Conservation (phyloP, 352 stramenopile genomes). For the Globisporangium recalcitrans region DNA sequence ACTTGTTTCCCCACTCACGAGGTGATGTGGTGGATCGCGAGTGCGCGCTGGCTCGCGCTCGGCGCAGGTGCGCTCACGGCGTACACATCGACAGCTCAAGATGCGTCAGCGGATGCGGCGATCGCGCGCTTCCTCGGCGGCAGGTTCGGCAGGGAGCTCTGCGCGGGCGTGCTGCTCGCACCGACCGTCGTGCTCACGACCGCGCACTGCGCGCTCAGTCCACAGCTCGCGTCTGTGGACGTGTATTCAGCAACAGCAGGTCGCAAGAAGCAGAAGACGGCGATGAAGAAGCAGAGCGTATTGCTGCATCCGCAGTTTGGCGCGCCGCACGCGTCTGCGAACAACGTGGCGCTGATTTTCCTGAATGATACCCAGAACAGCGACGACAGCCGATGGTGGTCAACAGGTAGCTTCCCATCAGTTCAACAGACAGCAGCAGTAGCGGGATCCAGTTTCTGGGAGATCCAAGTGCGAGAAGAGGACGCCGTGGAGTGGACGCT, state of each 20-base stretch:
- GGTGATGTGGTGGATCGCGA: constrained; percentile 1
- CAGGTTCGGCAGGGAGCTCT: constrained; percentile 2
- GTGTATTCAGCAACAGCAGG: neutral
- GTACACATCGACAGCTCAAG: neutral
- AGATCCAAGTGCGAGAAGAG: neutral
- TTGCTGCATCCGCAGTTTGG: constrained; percentile 2
- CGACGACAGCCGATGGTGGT: neutral
- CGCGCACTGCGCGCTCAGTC: constrained; percentile 5
- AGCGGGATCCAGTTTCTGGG: neutral
- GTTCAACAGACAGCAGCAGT: neutral
- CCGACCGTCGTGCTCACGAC: constrained; percentile 8
- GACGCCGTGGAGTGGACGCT: neutral
- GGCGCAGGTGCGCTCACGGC: neutral
- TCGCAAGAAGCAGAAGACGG: neutral
- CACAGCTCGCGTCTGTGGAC: neutral
- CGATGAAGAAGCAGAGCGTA: neutral
- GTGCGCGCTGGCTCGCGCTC: neutral
- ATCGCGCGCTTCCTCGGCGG: constrained; percentile 6
- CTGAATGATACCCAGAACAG: constrained; percentile 2
- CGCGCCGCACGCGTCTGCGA: neutral
- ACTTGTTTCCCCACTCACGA: neutral
- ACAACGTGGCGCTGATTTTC: constrained; percentile 11
- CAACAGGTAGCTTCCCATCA: neutral
- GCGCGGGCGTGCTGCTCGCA: constrained; percentile 1
- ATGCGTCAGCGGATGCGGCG: neutral